These are phyloP conservation scores for Aphanoascus verrucosus DNA, from an alignment of 2,329 filamentous ascomycete genomes.

Conservation along the genomic window DNA sequence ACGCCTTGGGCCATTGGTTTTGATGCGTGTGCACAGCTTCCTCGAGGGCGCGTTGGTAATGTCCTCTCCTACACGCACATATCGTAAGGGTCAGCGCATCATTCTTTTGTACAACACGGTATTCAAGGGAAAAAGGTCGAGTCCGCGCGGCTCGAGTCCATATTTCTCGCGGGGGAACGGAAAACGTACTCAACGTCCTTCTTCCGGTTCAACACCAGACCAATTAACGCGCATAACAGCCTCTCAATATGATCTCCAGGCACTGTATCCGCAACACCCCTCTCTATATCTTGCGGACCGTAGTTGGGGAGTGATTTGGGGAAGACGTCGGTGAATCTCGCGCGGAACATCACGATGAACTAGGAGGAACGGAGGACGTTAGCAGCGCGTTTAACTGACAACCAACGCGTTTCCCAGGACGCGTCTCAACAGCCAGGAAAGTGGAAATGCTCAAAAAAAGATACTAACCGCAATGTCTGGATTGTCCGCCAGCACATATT, in stretches of 20 bases:
- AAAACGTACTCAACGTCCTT: slow-evolving; percentile 88
- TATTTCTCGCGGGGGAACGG: slow-evolving; percentile 13
- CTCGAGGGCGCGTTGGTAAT: slow-evolving; percentile 86
- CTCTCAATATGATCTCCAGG: slow-evolving; percentile 79
- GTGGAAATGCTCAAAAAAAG: slow-evolving; percentile 1
- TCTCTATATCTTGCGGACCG: slow-evolving; percentile 89
- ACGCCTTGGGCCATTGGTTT: slow-evolving; percentile 75
- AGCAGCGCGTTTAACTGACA: slow-evolving; percentile 26
- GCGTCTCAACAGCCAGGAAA: neutral
- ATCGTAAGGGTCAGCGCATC: slow-evolving; percentile 5
- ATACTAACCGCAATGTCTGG: slow-evolving; percentile 77
- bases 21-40: slow-evolving; percentile 80
- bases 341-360: slow-evolving; percentile 98
- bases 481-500: slow-evolving; percentile 82
- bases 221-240: slow-evolving; percentile 78
- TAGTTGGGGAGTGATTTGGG: slow-evolving; percentile 79
- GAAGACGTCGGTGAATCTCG: slow-evolving; percentile 82
- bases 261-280: slow-evolving; percentile 63
- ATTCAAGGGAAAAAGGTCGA: neutral
- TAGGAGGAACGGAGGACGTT: slow-evolving; percentile 35
- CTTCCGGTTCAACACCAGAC: slow-evolving; percentile 87
- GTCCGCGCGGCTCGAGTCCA: neutral
- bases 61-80: slow-evolving; percentile 56
- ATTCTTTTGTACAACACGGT: neutral
- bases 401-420: slow-evolving; percentile 21